Evolutionary conservation across 768 basidiomycete species (phyloP), one percentile per base, ranked within the genome.

Genomic region (Russula foetens): DNA sequence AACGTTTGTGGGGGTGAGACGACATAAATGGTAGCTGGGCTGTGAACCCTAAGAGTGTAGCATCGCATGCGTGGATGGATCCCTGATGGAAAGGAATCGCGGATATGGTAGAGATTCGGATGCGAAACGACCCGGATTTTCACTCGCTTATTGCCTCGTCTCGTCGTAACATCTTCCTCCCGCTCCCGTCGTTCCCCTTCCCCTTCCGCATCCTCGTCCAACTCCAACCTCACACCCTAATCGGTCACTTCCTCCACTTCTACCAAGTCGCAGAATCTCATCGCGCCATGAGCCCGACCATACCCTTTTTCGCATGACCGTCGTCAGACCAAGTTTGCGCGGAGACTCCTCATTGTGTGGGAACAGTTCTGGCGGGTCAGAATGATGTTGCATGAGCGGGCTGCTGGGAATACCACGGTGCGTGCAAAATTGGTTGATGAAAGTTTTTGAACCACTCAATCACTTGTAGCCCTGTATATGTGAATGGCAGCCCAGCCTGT

Each of bases 341-440:
- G 98, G 96, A 23, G 95, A 93, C 63, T 99, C 97, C 76, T 98
- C 93, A 68, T 93, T 94, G 72, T 98, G 94, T 39, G 97, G 93
- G 73, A 98, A 95, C 2, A 92, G 88, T 66, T 94, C 87, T 39
- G 88, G 83, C 0, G 88, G 89, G 63, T 89, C 86, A 3, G 88
- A 86, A 70, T 88, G 80, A 45, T 80, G 81, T 63, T 84, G 81
- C 85, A 94, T 82, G 56, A 98, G 83, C 23, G 96, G 92, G 38
- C 95, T 60, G 75, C 81, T 17, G 93, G 89, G 19, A 99, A 77
- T 33, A 79, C 75, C 58, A 97, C 82, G 0, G 88, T 87, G 61
- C 84, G 86, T 21, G 93, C 95, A 73, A 90, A 99, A 73, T 98
- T 94, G 31, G 84, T 71, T 88, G 90, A 64, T 83, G 76, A 77